phyloP scores from a whole-genome alignment of 139 green algal species.

The Dunaliella sp. region DNA sequence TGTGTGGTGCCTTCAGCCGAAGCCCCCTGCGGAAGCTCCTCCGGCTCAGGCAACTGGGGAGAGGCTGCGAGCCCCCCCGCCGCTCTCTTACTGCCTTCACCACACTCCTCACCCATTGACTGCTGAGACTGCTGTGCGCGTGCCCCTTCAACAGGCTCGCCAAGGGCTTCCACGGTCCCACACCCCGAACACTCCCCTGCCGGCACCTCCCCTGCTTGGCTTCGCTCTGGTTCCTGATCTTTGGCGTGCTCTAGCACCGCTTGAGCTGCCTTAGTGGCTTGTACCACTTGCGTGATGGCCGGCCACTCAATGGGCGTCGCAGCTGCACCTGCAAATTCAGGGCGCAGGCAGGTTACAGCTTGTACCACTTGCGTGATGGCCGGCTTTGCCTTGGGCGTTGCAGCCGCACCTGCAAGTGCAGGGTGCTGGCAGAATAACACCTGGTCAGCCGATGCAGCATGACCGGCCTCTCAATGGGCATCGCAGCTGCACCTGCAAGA shows the following conservation, averaged over 20 bases:
- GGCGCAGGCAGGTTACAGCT: background rate
- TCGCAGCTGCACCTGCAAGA: background rate
- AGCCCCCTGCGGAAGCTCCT: background rate
- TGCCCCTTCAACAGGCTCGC: background rate
- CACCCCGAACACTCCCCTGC: background rate
- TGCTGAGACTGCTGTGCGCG: background rate
- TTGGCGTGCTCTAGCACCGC: background rate
- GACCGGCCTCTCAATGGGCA: no score
- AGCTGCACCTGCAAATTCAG: no score
- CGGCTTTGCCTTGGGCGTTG: background rate
- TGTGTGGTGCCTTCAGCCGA: background rate
- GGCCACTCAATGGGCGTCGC: background rate
- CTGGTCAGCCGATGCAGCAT: no score
- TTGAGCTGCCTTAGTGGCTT: background rate
- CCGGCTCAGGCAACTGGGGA: background rate
- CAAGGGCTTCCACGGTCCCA: background rate
- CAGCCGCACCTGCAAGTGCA: background rate
- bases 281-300: background rate
- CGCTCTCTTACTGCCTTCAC: no score
- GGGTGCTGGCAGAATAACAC: background rate
- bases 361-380: background rate
- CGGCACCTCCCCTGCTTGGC: background rate
- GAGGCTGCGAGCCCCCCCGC: no score
- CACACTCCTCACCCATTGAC: background rate
- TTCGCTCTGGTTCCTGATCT: background rate